Conservation (phyloP, 352 stramenopile species). For the Phytophthora vignae region DNA sequence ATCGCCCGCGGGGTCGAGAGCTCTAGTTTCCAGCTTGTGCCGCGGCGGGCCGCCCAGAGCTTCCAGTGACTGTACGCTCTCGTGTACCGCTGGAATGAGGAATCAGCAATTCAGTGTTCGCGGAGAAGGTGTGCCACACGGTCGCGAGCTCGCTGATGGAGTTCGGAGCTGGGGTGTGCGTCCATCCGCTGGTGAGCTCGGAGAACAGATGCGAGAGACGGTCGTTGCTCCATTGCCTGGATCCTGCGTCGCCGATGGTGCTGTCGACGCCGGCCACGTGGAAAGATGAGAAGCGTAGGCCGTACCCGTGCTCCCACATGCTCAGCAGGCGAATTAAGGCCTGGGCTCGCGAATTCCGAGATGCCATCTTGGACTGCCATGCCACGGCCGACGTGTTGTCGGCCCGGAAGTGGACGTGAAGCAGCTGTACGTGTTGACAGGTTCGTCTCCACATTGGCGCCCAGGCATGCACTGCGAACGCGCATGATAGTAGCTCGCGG, state of each 20-base stretch:
- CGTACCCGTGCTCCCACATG: neutral
- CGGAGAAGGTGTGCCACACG: neutral
- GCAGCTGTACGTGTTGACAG: neutral
- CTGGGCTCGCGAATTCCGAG: too few relatives aligned
- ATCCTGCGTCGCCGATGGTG: neutral
- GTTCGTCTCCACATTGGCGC: too few relatives aligned
- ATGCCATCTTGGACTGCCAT: neutral
- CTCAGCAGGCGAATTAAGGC: neutral
- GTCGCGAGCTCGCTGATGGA: neutral
- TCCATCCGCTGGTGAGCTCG: neutral
- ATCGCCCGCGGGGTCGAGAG: neutral
- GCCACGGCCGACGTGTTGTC: conserved; percentile 23
- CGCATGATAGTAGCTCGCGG: neutral
- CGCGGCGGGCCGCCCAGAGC: neutral
- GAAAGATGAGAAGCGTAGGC: conserved; percentile 9
- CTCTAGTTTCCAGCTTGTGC: neutral
- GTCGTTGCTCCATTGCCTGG: too few relatives aligned
- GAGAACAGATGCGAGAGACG: neutral
- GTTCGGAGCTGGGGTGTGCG: neutral
- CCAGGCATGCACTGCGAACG: neutral
- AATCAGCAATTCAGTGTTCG: conserved; percentile 5
- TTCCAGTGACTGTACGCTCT: neutral
- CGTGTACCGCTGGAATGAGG: neutral
- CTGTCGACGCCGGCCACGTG: conserved; percentile 1
- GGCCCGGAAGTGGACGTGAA: conserved; percentile 30